Conservation (phyloP, 352 stramenopile species). For the Phytophthora citrophthora region DNA sequence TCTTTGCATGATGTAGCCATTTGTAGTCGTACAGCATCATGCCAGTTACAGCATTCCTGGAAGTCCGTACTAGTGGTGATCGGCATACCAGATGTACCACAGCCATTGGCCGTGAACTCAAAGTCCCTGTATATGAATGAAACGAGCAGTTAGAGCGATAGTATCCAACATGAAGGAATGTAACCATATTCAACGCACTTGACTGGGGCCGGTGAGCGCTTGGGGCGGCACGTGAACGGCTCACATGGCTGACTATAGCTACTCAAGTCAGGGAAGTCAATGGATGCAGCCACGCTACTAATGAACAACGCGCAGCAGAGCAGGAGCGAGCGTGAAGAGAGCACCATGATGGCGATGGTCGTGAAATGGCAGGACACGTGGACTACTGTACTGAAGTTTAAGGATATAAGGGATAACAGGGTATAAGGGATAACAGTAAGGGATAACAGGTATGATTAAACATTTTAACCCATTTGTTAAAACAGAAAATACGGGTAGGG, state of each 20-base stretch:
- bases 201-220: constrained; percentile 16
- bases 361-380: constrained; percentile 21
- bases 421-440: no score
- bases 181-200: no score
- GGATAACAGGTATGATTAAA: no score
- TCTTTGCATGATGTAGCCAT: neutral
- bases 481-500: no score
- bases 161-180: constrained; percentile 16
- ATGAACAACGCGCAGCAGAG: constrained; percentile 21
- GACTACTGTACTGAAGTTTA: neutral
- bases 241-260: constrained; percentile 50
- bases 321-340: constrained; percentile 20
- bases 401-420: no score
- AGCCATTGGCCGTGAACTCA: constrained; percentile 80
- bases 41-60: constrained; percentile 81
- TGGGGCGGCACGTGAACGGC: constrained; percentile 45
- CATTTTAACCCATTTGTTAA: no score
- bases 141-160: neutral
- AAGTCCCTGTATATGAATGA: constrained; percentile 49
- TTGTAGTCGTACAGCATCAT: constrained; percentile 63
- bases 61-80: constrained; percentile 59
- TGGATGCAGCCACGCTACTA: constrained; percentile 7
- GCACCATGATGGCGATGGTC: constrained; percentile 9
- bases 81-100: constrained; percentile 64
- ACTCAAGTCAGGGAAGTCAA: constrained; percentile 35